These are phyloP conservation scores for Echites panduratus DNA, from an alignment of 257 asterid species.

Conservation along the genomic window DNA sequence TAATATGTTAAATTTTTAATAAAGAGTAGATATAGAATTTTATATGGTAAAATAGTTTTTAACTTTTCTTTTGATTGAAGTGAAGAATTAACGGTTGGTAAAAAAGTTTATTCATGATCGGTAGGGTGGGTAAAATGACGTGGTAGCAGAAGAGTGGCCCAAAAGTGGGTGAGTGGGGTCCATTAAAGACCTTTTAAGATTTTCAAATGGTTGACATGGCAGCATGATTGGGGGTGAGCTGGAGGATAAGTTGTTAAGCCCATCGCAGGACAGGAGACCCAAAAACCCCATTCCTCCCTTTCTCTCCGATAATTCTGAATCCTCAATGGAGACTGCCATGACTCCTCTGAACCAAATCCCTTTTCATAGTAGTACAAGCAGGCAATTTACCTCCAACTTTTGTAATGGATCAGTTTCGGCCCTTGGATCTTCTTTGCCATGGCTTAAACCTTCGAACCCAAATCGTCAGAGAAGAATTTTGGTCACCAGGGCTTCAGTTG, in stretches of 20 bases:
- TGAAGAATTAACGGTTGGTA: too few species aligned
- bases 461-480: constrained; percentile 24
- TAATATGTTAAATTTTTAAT: too few species aligned
- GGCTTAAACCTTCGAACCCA: constrained; percentile 26
- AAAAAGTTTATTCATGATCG: too few species aligned
- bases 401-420: constrained; percentile 39
- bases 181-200: not conserved
- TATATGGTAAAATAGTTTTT: too few species aligned
- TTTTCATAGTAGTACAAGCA: constrained; percentile 16
- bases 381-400: constrained; percentile 26
- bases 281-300: not conserved
- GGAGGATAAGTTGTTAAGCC: constrained; percentile 41
- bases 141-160: constrained; percentile 20
- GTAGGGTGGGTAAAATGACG: constrained; percentile 15
- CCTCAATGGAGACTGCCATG: constrained; percentile 45
- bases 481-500: constrained; percentile 48
- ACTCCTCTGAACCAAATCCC: constrained; percentile 35
- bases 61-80: too few species aligned
- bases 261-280: constrained; percentile 5
- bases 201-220: constrained; percentile 17
- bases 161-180: constrained; percentile 18
- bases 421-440: constrained; percentile 32
- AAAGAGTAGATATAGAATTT: too few species aligned
- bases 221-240: constrained; percentile 17
- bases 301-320: constrained; percentile 25